A percentile compares a stretch with the other conserved stretches of the same genome.
These are phyloP conservation scores for Russula dissimulans DNA, from an alignment of 768 basidiomycete species.

Conservation along the genomic window DNA sequence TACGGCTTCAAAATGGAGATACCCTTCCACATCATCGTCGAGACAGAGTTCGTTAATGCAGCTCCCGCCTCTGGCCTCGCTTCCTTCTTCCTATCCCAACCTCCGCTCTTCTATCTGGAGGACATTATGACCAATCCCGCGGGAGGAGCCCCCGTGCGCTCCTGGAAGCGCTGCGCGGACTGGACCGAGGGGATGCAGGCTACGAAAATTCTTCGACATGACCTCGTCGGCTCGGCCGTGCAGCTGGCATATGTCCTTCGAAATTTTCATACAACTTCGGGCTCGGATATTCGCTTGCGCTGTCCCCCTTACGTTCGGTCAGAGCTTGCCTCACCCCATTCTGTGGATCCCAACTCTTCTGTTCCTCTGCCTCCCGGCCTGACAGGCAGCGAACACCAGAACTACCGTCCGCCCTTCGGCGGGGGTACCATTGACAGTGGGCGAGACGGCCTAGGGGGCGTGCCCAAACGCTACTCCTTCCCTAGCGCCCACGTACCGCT, in stretches of 20 bases:
- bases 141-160: constrained; percentile 28
- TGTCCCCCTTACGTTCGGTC: constrained; percentile 13
- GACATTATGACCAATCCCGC: constrained; percentile 27
- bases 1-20: constrained; percentile 82
- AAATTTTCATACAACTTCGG: constrained; percentile 8
- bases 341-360: constrained; percentile 3
- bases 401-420: constrained; percentile 14
- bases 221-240: constrained; percentile 52
- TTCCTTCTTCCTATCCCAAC: constrained; percentile 53
- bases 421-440: not conserved
- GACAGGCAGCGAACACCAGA: not conserved
- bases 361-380: not conserved
- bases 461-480: constrained; percentile 10
- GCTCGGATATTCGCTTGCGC: constrained; percentile 17
- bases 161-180: constrained; percentile 59
- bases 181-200: constrained; percentile 74
- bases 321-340: constrained; percentile 3
- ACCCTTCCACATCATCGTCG: constrained; percentile 52
- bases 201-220: constrained; percentile 50
- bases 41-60: constrained; percentile 46
- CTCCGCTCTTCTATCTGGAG: constrained; percentile 65
- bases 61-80: constrained; percentile 50
- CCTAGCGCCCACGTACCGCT: constrained; percentile 7
- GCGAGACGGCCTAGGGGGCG: not conserved
- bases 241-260: constrained; percentile 49